These are phyloP conservation scores for Aspergillus sp. DNA, from an alignment of 2,329 filamentous ascomycete genomes.

Conservation along the genomic window DNA sequence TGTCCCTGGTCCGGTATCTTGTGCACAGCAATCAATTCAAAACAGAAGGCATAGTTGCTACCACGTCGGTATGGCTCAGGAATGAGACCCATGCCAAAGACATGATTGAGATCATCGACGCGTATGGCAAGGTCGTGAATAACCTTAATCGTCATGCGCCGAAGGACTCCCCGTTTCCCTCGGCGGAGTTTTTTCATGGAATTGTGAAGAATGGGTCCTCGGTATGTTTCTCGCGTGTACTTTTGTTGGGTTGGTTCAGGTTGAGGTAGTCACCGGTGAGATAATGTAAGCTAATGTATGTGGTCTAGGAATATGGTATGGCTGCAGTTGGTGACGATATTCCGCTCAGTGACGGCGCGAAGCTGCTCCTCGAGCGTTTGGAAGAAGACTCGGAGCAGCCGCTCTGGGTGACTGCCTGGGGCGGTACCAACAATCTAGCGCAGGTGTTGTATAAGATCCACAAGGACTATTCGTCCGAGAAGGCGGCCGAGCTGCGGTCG, in stretches of 20 bases:
- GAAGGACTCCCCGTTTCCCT: neutral
- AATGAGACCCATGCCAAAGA: neutral
- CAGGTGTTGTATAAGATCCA: neutral
- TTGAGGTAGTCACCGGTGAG: too few relatives aligned
- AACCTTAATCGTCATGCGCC: neutral
- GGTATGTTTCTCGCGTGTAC: neutral
- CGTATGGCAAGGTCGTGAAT: neutral
- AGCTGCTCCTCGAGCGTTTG: neutral
- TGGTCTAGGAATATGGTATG: neutral
- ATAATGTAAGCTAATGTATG: neutral
- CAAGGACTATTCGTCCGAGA: neutral
- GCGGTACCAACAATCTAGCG: neutral
- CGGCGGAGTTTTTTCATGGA: neutral
- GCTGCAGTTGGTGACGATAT: neutral
- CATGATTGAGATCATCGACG: neutral
- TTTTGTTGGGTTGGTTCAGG: neutral
- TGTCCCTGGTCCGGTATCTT: neutral
- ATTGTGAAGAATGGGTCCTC: neutral
- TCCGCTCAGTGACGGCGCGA: neutral
- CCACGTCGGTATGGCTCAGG: neutral
- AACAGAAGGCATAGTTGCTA: neutral
- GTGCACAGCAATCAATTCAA: neutral
- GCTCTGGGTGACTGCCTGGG: neutral
- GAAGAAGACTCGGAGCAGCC: neutral
- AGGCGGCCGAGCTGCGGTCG: slow-evolving; percentile 7